Evolutionary conservation across 306 rosid genomes (phyloP).

Genomic region (Gillenia trifoliata): DNA sequence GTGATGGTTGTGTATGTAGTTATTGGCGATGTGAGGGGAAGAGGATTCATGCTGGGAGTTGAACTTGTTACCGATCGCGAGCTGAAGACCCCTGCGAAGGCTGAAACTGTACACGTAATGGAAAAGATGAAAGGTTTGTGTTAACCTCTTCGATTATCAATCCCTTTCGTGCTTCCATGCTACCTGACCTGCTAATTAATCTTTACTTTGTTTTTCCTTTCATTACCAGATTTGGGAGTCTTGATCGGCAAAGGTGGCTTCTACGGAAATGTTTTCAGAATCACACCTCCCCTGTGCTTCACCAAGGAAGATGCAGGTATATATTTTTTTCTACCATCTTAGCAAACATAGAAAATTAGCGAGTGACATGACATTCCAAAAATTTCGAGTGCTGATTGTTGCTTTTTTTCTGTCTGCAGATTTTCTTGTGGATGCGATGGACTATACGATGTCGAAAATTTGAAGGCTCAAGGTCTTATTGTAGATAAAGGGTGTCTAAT

Average conservation of each 20-base stretch:
- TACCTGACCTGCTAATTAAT: background rate
- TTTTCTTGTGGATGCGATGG: constrained; percentile 78
- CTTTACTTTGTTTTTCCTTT: background rate
- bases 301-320: constrained; percentile 87
- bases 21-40: constrained; percentile 88
- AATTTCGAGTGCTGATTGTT: background rate
- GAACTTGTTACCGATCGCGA: constrained; percentile 78
- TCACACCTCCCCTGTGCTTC: constrained; percentile 93
- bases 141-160: background rate
- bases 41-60: constrained; percentile 84
- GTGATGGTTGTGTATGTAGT: constrained; percentile 35
- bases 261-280: constrained; percentile 85
- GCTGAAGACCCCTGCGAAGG: constrained; percentile 81
- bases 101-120: constrained; percentile 63
- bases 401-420: constrained; percentile 44
- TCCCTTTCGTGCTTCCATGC: background rate
- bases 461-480: constrained; percentile 30
- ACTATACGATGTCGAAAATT: constrained; percentile 53
- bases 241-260: constrained; percentile 83
- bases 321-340: background rate
- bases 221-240: constrained; percentile 64
- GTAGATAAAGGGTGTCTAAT: constrained; percentile 20
- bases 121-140: constrained; percentile 76
- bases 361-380: background rate
- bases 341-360: background rate